Evolutionary conservation across 2,329 filamentous ascomycete species (phyloP), one percentile per base, ranked within the genome.

Genomic region (Dactylonectria estremocensis): DNA sequence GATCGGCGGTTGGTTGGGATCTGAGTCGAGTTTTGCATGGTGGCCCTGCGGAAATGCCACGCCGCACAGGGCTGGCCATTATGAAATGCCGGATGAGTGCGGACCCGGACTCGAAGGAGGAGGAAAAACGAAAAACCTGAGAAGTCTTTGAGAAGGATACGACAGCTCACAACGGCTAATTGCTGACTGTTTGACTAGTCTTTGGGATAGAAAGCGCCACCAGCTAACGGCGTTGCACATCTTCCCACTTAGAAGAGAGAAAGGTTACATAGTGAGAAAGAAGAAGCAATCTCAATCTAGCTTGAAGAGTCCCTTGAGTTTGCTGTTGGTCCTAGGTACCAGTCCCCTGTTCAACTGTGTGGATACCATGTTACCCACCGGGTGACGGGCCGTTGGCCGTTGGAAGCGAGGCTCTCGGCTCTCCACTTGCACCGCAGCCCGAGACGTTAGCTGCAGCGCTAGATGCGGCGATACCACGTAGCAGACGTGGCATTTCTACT

Each of bases 11-110:
- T 16, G 33, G 35, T 37, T 20, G 57, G 22, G 22, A 50, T n/a
- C 24, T 52, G 5, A 57, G 18, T 16, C 24, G 48, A 24, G 24
- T 37, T 45, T 57, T 35, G 37, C 60, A 63, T 49, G 43, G 52
- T 40, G 22, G 3, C 46, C 46, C 46, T 49, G 46, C 6, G n/a
- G 20, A 28, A n/a, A 16, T 49, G 22, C 46, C 16, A 49, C 11
- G 13, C 46, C n/a, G 22, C 5, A 24, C 46, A 49, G 46, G 46
- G 46, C 10, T 8, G 9, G 4, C 4, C 8, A 24, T 24, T 31
- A 8, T 10, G 46, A 49, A n/a, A 9, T 49, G 14, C 46, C 46
- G 5, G 22, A n/a, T 9, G 22, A 49, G 46, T 24, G 28, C 13
- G 16, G 46, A 14, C 22, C 46, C 14, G 22, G 22, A 31, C 20